Conservation (phyloP, 1,284 basidiomycete species). For the Pisolithus thermaeus region DNA sequence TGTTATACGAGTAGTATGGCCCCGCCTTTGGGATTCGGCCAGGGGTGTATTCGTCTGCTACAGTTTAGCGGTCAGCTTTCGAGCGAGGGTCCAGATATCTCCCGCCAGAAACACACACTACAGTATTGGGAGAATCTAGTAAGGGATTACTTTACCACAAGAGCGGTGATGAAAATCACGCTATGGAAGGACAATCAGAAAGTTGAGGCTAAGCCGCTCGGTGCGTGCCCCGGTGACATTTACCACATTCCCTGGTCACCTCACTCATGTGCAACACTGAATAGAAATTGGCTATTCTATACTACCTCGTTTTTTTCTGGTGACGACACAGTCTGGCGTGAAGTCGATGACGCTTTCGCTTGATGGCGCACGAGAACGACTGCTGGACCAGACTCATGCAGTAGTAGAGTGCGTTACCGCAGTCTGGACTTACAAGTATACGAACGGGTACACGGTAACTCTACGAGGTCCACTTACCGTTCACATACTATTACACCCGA, state of each 20-base stretch:
- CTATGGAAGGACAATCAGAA: constrained; percentile 75
- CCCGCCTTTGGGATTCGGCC: constrained; percentile 44
- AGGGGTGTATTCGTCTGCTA: constrained; percentile 53
- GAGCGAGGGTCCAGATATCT: constrained; percentile 37
- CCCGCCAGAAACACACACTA: constrained; percentile 48
- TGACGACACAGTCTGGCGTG: constrained; percentile 74
- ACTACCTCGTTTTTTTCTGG: constrained; percentile 73
- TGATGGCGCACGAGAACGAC: constrained; percentile 65
- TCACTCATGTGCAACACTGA: constrained; percentile 7
- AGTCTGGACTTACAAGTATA: constrained; percentile 71
- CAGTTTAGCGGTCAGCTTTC: constrained; percentile 62
- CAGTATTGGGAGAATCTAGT: constrained; percentile 61
- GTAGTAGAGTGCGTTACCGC: constrained; percentile 64
- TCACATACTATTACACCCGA: constrained; percentile 44
- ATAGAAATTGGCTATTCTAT: constrained; percentile 71
- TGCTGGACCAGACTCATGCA: constrained; percentile 41
- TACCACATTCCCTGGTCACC: neutral
- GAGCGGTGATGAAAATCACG: constrained; percentile 65
- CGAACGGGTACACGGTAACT: constrained; percentile 67
- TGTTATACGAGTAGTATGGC: constrained; percentile 19
- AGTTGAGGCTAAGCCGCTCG: constrained; percentile 73
- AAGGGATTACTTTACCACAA: constrained; percentile 58
- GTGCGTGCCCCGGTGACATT: constrained; percentile 36
- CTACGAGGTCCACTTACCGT: constrained; percentile 65
- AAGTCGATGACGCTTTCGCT: constrained; percentile 68